These are phyloP conservation scores for Cenchrus purpureus DNA, from an alignment of 176 grass and related monocot genomes.

Conservation along the genomic window DNA sequence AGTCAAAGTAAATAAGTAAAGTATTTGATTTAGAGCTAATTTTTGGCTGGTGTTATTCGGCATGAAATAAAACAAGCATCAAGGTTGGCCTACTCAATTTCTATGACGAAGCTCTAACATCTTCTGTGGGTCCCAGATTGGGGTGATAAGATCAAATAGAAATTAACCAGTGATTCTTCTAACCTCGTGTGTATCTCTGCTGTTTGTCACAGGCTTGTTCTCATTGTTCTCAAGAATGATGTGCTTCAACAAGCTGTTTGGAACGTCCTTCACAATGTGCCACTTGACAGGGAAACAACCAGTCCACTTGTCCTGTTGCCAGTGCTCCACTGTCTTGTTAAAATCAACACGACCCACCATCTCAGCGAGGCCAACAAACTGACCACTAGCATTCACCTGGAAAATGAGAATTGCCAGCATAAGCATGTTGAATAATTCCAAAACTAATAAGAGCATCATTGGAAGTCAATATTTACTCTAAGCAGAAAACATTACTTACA, in stretches of 20 bases:
- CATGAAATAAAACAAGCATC: neutral
- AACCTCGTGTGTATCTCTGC: constrained; percentile 94
- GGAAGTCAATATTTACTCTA: neutral
- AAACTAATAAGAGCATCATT: neutral
- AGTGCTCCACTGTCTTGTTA: constrained; percentile 80
- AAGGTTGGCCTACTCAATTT: neutral
- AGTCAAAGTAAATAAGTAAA: neutral
- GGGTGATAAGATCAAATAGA: neutral
- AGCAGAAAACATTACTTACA: constrained; percentile 54
- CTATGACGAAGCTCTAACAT: neutral
- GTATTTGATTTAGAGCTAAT: neutral
- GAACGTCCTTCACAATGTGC: constrained; percentile 97
- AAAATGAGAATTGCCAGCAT: constrained; percentile 23
- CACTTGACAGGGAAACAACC: constrained; percentile 95
- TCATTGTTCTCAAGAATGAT: constrained; percentile 91
- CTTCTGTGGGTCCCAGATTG: neutral
- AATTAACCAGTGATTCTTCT: neutral
- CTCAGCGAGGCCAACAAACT: constrained; percentile 88
- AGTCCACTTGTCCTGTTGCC: constrained; percentile 96
- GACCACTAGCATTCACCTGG: constrained; percentile 81
- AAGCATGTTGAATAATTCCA: neutral
- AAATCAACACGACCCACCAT: constrained; percentile 88
- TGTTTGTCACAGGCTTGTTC: constrained; percentile 94
- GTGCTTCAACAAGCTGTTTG: constrained; percentile 83
- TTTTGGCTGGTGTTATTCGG: neutral